These are phyloP conservation scores for Rhodomyrtus psidioides DNA, from an alignment of 441 rosid species.

Conservation along the genomic window DNA sequence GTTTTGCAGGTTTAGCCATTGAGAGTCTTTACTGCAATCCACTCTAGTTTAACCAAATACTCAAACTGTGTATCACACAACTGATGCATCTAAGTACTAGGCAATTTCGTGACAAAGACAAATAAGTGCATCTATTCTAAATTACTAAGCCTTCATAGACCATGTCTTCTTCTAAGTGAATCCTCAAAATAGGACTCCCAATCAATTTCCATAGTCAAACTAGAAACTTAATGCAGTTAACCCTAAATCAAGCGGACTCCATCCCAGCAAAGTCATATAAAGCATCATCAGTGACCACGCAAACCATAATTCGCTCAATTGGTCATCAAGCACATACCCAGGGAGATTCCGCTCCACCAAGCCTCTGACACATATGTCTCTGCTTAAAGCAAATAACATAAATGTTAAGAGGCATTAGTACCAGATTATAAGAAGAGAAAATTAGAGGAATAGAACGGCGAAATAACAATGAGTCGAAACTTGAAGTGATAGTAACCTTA, in stretches of 20 bases:
- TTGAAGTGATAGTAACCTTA: slow-evolving; percentile 32
- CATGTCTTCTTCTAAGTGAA: neutral
- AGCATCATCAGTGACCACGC: neutral
- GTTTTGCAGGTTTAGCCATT: neutral
- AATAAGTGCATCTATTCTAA: neutral
- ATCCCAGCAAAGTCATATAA: neutral
- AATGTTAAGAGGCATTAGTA: neutral
- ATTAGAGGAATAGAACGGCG: neutral
- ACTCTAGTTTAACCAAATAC: neutral
- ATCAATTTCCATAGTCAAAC: neutral
- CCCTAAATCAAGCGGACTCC: neutral
- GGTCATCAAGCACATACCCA: slow-evolving; percentile 35
- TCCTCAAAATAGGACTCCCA: neutral
- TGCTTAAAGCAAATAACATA: slow-evolving; percentile 11
- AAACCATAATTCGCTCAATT: neutral
- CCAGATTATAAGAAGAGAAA: neutral
- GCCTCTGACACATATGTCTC: slow-evolving; percentile 65
- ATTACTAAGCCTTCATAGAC: neutral
- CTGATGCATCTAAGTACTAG: neutral
- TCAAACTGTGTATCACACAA: neutral
- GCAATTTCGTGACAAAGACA: neutral
- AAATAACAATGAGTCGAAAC: neutral
- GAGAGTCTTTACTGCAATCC: neutral
- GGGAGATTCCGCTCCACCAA: slow-evolving; percentile 73
- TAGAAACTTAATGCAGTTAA: neutral